A percentile compares a stretch with the other conserved stretches of the same genome.
These are phyloP conservation scores for Chaetomiaceae sp. DNA, from an alignment of 2,329 filamentous ascomycete genomes.

Conservation along the genomic window DNA sequence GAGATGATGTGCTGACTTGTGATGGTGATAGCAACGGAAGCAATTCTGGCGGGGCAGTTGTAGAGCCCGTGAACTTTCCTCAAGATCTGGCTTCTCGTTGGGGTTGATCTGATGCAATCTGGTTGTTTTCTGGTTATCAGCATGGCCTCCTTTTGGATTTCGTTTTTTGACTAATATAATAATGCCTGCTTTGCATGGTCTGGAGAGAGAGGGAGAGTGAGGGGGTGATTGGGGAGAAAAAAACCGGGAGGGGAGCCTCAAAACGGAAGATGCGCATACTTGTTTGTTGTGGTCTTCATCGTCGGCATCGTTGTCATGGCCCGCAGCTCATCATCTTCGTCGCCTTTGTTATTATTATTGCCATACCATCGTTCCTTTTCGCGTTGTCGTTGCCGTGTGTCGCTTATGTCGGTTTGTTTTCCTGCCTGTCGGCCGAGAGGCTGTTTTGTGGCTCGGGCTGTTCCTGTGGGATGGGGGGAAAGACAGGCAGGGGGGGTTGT, in stretches of 20 bases:
- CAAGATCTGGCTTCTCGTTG: neutral
- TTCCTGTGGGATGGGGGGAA: too few relatives aligned
- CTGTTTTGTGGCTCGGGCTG: too few relatives aligned
- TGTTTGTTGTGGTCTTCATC: neutral
- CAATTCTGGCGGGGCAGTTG: conserved; percentile 69
- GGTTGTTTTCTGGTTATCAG: too few relatives aligned
- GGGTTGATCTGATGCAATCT: too few relatives aligned
- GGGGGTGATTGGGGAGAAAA: too few relatives aligned
- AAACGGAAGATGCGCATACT: neutral
- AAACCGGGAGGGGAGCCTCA: neutral
- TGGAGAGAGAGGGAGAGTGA: neutral
- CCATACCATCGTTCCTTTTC: too few relatives aligned
- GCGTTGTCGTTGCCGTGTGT: too few relatives aligned
- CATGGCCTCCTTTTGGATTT: too few relatives aligned
- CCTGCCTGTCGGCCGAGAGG: too few relatives aligned
- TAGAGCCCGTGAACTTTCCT: conserved; percentile 33
- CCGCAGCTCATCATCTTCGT: neutral
- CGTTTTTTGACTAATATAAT: conserved; percentile 6
- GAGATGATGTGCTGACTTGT: conserved; percentile 9
- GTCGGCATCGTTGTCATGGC: neutral
- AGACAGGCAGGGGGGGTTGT: too few relatives aligned
- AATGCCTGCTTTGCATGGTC: neutral
- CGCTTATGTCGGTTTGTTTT: too few relatives aligned
- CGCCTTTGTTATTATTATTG: too few relatives aligned
- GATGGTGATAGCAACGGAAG: conserved; percentile 60